Base-by-base conservation (phyloP, 83 land plant genomes). In the Thuja plicata region DNA sequence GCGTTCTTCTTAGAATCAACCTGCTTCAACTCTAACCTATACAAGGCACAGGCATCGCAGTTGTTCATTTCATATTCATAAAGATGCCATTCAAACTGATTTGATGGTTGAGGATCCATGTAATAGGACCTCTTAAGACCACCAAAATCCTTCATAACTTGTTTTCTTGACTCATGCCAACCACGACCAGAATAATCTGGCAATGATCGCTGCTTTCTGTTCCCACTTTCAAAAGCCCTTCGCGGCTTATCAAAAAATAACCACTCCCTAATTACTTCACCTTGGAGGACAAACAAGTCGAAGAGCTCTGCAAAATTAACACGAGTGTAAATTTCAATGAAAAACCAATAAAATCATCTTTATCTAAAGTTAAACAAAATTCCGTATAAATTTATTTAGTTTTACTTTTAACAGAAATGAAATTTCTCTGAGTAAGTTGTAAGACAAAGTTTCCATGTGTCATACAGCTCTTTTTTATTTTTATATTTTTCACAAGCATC, bases 111-210 rank as follows among this genome's bases (percentile, higher is more conserved):
- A 52, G 99, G 99, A 89, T 97, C 99, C 99, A 97, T 97, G 90
- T 97, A 97, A 88, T 97, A 97, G 34, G 97, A 97, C 88, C 99
- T 92, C 89, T 97, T 97, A 88, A 96, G 89, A 8, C 99, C 99
- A 74, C 95, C 97, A 87, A 88, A 91, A 83, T 96, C 99, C 91
- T 96, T 96, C 96, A 97, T 93, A 46, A 96, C 94, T 90, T 97
- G 99, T 92, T 97, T 97, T 91, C 99, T 95, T 34, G 99, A 97
- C 87, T 97, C 99, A 90, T 97, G 99, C 99, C 99, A 97, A 84
- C 99, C 99, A 40, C 92, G 86, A 8, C 92, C 92, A 43, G 43
- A 88, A 48, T 91, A 90, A 73, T 91, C 92, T 35, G 92, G 92
- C 84, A 91, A 92, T n/a, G 92, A 90, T 76, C 92, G 86, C 87